Percentiles rank a stretch among this genome's conserved stretches.
These are phyloP conservation scores for Candida tibetensis DNA, from an alignment of 805 yeast species.

Conservation along the genomic window DNA sequence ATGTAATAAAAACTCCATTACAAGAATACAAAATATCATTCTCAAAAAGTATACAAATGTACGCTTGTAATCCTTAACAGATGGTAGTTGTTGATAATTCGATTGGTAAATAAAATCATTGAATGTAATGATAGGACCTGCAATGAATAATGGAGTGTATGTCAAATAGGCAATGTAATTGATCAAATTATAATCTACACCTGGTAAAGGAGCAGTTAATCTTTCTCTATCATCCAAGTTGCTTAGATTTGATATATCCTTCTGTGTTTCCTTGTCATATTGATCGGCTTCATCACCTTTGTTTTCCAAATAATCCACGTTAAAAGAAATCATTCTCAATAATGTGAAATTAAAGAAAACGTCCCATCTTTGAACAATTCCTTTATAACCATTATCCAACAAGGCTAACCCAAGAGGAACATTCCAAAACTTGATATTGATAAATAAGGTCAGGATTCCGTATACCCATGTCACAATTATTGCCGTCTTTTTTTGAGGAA, in stretches of 20 bases:
- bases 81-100: conserved; percentile 48
- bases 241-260: conserved; percentile 2
- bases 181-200: conserved; percentile 55
- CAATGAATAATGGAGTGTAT: conserved; percentile 88
- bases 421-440: conserved; percentile 67
- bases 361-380: conserved; percentile 90
- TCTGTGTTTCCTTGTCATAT: conserved; percentile 1
- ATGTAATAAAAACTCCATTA: conserved; percentile 88
- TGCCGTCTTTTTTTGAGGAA: conserved; percentile 37
- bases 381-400: conserved; percentile 62
- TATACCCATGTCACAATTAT: conserved; percentile 63
- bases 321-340: conserved; percentile 78
- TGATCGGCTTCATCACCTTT: conserved; percentile 6
- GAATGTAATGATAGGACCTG: conserved; percentile 92
- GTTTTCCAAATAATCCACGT: conserved; percentile 66
- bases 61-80: conserved; percentile 52
- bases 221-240: conserved; percentile 59
- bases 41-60: conserved; percentile 63
- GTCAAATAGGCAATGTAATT: conserved; percentile 75
- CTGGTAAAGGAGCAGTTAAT: conserved; percentile 58
- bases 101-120: conserved; percentile 86
- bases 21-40: conserved; percentile 67
- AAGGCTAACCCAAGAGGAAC: conserved; percentile 52
- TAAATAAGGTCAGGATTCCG: conserved; percentile 72
- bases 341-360: conserved; percentile 90